Evolutionary conservation across 768 basidiomycete genomes (phyloP).

Genomic region (Galerina sulciceps): DNA sequence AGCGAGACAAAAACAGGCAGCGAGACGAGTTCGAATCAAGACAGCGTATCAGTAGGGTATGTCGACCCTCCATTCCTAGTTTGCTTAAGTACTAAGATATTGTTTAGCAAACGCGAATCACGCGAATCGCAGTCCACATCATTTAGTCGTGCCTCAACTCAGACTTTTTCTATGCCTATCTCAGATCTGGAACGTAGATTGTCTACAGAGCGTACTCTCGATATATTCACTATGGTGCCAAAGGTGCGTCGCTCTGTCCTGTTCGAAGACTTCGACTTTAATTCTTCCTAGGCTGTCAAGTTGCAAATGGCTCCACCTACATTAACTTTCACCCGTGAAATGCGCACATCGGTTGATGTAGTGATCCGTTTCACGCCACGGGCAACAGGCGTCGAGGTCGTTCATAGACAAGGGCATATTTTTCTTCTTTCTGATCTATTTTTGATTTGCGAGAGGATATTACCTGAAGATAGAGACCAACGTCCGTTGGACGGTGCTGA

Average conservation of each 20-base stretch:
- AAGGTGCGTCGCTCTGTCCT: slow-evolving; percentile 58
- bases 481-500: slow-evolving; percentile 65
- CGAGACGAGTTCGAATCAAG: slow-evolving; percentile 54
- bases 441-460: slow-evolving; percentile 86
- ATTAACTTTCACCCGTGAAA: slow-evolving; percentile 76
- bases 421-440: slow-evolving; percentile 94
- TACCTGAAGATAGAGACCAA: slow-evolving; percentile 59
- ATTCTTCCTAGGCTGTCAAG: slow-evolving; percentile 68
- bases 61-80: neutral
- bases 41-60: slow-evolving; percentile 60
- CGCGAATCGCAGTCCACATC: slow-evolving; percentile 62
- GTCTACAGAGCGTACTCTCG: slow-evolving; percentile 77
- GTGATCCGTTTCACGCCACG: slow-evolving; percentile 78
- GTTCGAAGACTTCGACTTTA: neutral
- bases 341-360: slow-evolving; percentile 75
- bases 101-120: slow-evolving; percentile 58
- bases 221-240: slow-evolving; percentile 94
- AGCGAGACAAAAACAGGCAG: slow-evolving; percentile 42
- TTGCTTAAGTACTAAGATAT: slow-evolving; percentile 10
- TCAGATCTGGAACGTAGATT: slow-evolving; percentile 83
- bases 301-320: slow-evolving; percentile 87
- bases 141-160: slow-evolving; percentile 53
- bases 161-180: slow-evolving; percentile 59
- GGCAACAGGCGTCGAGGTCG: slow-evolving; percentile 72
- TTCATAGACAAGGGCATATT: slow-evolving; percentile 80